phyloP scores from a whole-genome alignment of 441 rosid genomes.

The Iberis amara region DNA sequence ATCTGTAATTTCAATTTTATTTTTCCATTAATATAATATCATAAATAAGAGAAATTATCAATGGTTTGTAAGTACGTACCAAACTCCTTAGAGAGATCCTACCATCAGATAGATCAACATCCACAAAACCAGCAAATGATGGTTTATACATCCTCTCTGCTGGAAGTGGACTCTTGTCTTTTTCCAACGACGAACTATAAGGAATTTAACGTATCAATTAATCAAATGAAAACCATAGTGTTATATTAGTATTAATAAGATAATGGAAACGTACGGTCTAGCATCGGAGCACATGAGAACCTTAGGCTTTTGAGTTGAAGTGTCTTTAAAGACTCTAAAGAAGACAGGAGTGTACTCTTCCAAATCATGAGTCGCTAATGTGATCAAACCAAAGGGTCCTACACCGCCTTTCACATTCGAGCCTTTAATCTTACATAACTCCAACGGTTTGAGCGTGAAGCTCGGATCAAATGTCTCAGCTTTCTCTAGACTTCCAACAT shows the following conservation, averaged over 20 bases:
- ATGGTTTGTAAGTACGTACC: constrained; percentile 24
- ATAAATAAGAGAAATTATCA: no score
- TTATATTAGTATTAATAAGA: neutral
- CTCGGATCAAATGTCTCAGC: constrained; percentile 60
- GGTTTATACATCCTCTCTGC: constrained; percentile 50
- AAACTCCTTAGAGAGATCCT: constrained; percentile 61
- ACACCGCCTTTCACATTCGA: constrained; percentile 46
- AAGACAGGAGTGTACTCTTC: constrained; percentile 77
- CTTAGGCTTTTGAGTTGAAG: constrained; percentile 32
- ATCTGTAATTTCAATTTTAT: no score
- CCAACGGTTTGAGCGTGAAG: constrained; percentile 44
- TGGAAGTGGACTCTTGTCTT: constrained; percentile 11
- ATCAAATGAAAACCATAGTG: neutral
- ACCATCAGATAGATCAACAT: constrained; percentile 52
- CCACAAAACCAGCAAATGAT: constrained; percentile 66
- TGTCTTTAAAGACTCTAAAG: constrained; percentile 62
- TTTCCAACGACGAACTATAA: constrained; percentile 48
- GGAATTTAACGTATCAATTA: neutral
- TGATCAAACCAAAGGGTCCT: constrained; percentile 80
- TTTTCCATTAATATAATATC: no score
- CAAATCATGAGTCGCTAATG: constrained; percentile 55
- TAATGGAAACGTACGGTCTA: constrained; percentile 36
- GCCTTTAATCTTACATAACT: constrained; percentile 48
- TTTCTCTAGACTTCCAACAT: constrained; percentile 43
- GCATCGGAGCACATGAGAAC: constrained; percentile 87